These are phyloP conservation scores for Hortaea werneckii DNA, from an alignment of 2,329 filamentous ascomycete genomes.

Conservation along the genomic window DNA sequence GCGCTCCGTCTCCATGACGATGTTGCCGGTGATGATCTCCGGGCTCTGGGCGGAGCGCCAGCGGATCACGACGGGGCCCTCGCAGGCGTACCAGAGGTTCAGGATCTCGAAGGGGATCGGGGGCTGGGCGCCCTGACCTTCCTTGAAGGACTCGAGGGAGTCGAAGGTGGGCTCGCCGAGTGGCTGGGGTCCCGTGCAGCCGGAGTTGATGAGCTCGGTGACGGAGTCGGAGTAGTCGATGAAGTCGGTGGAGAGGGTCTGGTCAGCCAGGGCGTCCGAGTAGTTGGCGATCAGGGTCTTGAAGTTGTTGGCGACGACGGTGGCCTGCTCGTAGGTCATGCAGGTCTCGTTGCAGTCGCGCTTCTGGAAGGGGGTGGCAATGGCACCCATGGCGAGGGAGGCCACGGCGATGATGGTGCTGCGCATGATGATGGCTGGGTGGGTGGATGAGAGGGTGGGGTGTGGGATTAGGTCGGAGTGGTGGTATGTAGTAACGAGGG, in stretches of 20 bases:
- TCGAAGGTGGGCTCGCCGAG: slow-evolving; percentile 20
- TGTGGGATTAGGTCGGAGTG: neutral
- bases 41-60: slow-evolving; percentile 16
- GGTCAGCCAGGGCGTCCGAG: slow-evolving; percentile 14
- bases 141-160: slow-evolving; percentile 17
- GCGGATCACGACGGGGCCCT: slow-evolving; percentile 20
- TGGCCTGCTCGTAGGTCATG: slow-evolving; percentile 16
- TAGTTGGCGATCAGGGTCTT: slow-evolving; percentile 20
- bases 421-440: slow-evolving; percentile 8
- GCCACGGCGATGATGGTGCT: slow-evolving; percentile 9
- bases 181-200: slow-evolving; percentile 12
- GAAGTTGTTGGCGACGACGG: slow-evolving; percentile 21
- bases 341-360: slow-evolving; percentile 13
- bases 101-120: slow-evolving; percentile 23
- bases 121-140: slow-evolving; percentile 20
- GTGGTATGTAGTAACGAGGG: neutral
- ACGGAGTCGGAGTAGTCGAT: slow-evolving; percentile 23
- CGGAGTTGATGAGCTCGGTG: slow-evolving; percentile 22
- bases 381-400: slow-evolving; percentile 8
- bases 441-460: neutral
- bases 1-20: slow-evolving; percentile 16
- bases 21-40: slow-evolving; percentile 18
- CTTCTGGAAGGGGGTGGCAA: slow-evolving; percentile 6
- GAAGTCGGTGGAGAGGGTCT: slow-evolving; percentile 16
- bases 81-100: slow-evolving; percentile 24